These are phyloP conservation scores for Nicotiana sylvestris DNA, from an alignment of 257 asterid genomes.

Conservation along the genomic window DNA sequence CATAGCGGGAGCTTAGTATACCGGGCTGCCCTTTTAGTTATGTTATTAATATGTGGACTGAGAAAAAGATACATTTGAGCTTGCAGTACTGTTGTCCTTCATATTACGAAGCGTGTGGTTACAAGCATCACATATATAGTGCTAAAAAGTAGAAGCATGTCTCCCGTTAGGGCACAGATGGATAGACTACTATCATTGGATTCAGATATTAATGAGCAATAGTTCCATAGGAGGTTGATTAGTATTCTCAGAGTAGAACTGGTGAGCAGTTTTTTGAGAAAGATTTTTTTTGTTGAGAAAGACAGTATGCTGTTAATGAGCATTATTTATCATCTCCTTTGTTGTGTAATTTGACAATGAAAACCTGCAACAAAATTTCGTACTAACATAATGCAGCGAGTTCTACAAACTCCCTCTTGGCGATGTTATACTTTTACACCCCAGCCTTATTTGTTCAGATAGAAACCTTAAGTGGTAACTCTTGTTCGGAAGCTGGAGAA, in stretches of 20 bases:
- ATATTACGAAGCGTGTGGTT: not conserved
- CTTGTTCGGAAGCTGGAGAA: no score
- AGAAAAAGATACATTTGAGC: no score
- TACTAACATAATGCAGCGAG: not conserved
- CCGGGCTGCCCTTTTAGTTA: not conserved
- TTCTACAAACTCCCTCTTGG: not conserved
- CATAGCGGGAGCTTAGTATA: no score
- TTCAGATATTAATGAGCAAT: not conserved
- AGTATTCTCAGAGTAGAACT: not conserved
- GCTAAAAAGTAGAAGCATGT: not conserved
- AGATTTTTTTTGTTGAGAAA: no score
- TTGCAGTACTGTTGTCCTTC: not conserved
- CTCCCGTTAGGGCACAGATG: not conserved
- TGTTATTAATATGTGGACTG: not conserved
- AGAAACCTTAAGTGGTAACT: not conserved
- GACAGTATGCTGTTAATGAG: no score
- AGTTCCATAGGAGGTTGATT: not conserved
- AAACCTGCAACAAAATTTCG: not conserved
- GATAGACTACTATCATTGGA: not conserved
- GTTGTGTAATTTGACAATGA: not conserved
- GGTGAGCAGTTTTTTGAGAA: not conserved
- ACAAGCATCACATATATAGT: not conserved
- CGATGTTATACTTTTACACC: not conserved
- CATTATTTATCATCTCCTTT: not conserved
- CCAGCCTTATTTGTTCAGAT: not conserved